Conservation (phyloP, 2,329 filamentous ascomycete species). For the Cadophora sp. region DNA sequence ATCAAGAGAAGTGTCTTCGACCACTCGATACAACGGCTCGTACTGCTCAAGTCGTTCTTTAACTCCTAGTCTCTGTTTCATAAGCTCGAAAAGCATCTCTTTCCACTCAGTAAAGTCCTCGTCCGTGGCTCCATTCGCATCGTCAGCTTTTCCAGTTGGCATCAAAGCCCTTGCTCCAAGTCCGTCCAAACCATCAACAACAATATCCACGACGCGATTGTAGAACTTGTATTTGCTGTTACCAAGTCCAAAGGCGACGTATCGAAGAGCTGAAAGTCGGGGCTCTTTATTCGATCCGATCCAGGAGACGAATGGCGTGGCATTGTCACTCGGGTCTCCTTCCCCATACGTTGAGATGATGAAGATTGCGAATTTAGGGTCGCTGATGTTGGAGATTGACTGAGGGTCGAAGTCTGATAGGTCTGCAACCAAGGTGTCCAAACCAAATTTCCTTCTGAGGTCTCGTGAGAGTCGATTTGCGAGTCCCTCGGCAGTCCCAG, state of each 20-base stretch:
- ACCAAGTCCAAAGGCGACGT: constrained; percentile 36
- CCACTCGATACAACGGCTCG: constrained; percentile 24
- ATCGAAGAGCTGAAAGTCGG: constrained; percentile 26
- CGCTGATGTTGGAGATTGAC: constrained; percentile 28
- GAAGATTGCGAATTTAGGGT: constrained; percentile 32
- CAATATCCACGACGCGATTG: constrained; percentile 33
- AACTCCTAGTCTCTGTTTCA: constrained; percentile 18
- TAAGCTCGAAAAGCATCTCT: constrained; percentile 24
- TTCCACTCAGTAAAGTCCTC: constrained; percentile 39
- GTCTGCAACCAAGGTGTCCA: constrained; percentile 50
- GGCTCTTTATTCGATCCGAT: constrained; percentile 18
- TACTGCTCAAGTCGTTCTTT: constrained; percentile 25
- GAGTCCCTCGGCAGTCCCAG: constrained; percentile 53
- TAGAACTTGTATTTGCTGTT: constrained; percentile 38
- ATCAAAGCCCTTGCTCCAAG: constrained; percentile 28
- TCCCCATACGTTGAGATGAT: constrained; percentile 39
- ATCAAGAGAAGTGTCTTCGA: constrained; percentile 29
- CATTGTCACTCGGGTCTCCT: constrained; percentile 38
- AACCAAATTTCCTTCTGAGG: constrained; percentile 48
- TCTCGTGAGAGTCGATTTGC: constrained; percentile 51
- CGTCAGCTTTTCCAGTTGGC: constrained; percentile 32
- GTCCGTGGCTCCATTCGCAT: constrained; percentile 31
- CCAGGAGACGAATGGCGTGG: constrained; percentile 29
- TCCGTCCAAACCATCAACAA: constrained; percentile 24
- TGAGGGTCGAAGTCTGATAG: constrained; percentile 53